Base-by-base conservation (phyloP, 371 early-diverging fungal genomes). In the Actinomortierella wolfii region DNA sequence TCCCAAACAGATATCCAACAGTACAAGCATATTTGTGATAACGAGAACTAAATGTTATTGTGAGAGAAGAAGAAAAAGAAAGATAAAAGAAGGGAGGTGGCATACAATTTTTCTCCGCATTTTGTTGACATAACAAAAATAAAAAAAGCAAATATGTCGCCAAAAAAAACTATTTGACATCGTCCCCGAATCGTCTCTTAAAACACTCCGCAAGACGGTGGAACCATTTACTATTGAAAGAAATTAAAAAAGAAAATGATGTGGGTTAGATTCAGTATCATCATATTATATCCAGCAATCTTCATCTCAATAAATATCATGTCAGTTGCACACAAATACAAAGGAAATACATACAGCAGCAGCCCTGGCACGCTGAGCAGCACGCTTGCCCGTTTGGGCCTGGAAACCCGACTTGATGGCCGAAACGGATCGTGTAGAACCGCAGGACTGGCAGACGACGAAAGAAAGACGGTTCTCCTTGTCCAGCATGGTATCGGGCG, bases 391-490 rank as follows among this genome's bases (percentile, higher is more conserved):
- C 21, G 91, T 86, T 58, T 92, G 92, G 50, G 97, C 97, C 86
- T 94, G 90, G 89, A 95, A 97, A 87, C 99, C 99, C 77, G 96
- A 92, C 85, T 97, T 97, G 78, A 99, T 97, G 52, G 97, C 94
- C 56, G 95, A 91, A 40, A 99, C 99, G 53, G 98, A 94, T 69
- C 99, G 89, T 42, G 92, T 90, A 39, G 96, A 95, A 28, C 97
- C 98, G 79, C 99, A 99, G 47, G 94, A 89, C 78, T 97, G 93
- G 85, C 99, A 99, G 81, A 96, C 93, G 79, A 98, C 79, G 87
- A 99, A 99, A 83, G 90, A 94, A 60, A 99, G 83, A 71, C 98
- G 92, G 82, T 98, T 97, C 68, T 99, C 99, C 87, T 97, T 99
- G 42, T 90, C 89, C 76, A 99, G 80, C 25, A 91, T 85, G 15